Evolutionary conservation across 495 filamentous ascomycete species (phyloP).

Genomic region (Hyaloscypha finlandica): DNA sequence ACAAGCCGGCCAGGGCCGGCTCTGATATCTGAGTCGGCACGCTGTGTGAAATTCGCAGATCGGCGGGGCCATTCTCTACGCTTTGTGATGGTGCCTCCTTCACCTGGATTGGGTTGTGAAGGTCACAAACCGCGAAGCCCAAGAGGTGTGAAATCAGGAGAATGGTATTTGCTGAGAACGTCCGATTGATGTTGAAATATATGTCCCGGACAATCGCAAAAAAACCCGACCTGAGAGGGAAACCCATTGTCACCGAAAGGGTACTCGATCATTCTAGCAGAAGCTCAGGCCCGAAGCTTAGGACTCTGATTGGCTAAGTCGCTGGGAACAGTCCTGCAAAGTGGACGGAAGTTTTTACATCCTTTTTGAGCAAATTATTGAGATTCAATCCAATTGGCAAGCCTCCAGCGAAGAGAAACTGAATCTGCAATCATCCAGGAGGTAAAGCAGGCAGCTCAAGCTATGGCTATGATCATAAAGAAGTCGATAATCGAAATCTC

Average conservation of each 20-base stretch:
- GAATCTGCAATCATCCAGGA: background rate
- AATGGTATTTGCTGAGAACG: too few species aligned
- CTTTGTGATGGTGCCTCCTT: too few species aligned
- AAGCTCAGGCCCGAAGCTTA: background rate
- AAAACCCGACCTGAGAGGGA: background rate
- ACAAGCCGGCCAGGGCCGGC: too few species aligned
- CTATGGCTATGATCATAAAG: background rate
- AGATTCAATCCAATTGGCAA: too few species aligned
- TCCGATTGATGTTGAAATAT: too few species aligned
- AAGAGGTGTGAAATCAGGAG: too few species aligned
- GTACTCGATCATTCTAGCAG: background rate
- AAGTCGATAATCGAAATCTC: background rate
- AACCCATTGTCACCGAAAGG: background rate
- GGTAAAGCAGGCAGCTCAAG: background rate
- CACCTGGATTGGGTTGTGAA: too few species aligned
- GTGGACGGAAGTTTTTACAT: background rate
- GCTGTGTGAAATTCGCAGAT: too few species aligned
- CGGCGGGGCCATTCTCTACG: too few species aligned
- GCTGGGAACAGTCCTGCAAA: background rate
- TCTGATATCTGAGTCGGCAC: too few species aligned
- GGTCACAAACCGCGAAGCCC: too few species aligned
- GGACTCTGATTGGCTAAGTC: background rate
- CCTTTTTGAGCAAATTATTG: too few species aligned
- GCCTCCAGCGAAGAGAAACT: background rate
- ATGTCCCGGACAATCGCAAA: background rate